phyloP scores from a whole-genome alignment of 1,284 basidiomycete genomes.

The Puccinia novopanici region DNA sequence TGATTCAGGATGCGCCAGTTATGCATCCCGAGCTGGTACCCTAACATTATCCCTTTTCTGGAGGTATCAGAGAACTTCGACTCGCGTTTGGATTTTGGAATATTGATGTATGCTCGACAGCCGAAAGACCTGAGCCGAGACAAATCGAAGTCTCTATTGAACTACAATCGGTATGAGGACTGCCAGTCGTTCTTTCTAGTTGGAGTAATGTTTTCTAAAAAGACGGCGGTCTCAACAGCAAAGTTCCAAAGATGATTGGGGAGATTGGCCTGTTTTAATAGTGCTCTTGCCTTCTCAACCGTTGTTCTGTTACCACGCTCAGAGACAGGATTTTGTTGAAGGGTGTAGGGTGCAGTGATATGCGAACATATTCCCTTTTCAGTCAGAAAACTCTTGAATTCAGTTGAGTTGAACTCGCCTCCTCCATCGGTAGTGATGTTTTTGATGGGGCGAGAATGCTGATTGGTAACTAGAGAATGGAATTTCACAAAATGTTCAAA shows the following conservation, averaged over 20 bases:
- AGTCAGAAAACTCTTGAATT: conserved; percentile 47
- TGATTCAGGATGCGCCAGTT: conserved; percentile 23
- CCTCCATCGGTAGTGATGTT: conserved; percentile 59
- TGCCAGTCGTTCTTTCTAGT: neutral
- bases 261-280: conserved; percentile 15
- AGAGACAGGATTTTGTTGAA: neutral
- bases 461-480: conserved; percentile 51
- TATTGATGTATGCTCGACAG: conserved; percentile 5
- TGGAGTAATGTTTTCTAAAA: conserved; percentile 1
- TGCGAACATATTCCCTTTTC: conserved; percentile 23
- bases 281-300: neutral
- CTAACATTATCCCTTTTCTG: conserved; percentile 1
- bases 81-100: neutral
- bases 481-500: conserved; percentile 14
- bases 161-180: neutral
- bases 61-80: neutral
- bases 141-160: neutral
- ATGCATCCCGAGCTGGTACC: conserved; percentile 17
- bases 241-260: neutral
- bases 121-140: neutral
- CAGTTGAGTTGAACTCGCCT: conserved; percentile 28
- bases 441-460: conserved; percentile 57
- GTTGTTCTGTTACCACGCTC: conserved; percentile 29
- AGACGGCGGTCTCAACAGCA: neutral
- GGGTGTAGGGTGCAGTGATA: conserved; percentile 11